These are phyloP conservation scores for Podila epigama DNA, from an alignment of 192 early-diverging fungal species.

Conservation along the genomic window DNA sequence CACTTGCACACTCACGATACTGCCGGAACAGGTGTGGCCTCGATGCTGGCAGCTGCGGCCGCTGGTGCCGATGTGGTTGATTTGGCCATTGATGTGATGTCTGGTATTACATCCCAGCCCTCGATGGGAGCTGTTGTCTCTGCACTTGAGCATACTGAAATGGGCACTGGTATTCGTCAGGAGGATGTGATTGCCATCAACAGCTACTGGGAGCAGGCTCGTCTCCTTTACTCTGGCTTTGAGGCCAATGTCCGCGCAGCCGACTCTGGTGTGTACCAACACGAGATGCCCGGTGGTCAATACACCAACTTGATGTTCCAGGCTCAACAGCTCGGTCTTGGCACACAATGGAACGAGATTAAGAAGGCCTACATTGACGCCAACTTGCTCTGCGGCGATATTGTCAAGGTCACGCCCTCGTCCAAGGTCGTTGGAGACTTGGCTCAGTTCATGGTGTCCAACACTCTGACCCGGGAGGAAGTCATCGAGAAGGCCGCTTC, in stretches of 20 bases:
- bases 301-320: slow-evolving; percentile 99
- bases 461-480: slow-evolving; percentile 77
- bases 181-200: slow-evolving; percentile 86
- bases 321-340: slow-evolving; percentile 91
- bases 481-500: slow-evolving; percentile 77
- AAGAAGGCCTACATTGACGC: slow-evolving; percentile 91
- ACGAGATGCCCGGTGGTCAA: slow-evolving; percentile 98
- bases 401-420: slow-evolving; percentile 98
- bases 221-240: slow-evolving; percentile 96
- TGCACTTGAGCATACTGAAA: slow-evolving; percentile 78
- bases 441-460: slow-evolving; percentile 97
- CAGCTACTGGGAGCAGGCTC: slow-evolving; percentile 96
- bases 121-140: slow-evolving; percentile 95
- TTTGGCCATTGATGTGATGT: slow-evolving; percentile 92
- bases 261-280: slow-evolving; percentile 92
- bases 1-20: slow-evolving; percentile 98
- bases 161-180: slow-evolving; percentile 86
- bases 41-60: slow-evolving; percentile 90
- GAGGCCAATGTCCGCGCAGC: slow-evolving; percentile 89
- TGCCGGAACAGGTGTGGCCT: slow-evolving; percentile 95
- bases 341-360: slow-evolving; percentile 93
- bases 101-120: slow-evolving; percentile 95
- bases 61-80: slow-evolving; percentile 96
- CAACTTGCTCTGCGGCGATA: slow-evolving; percentile 92
- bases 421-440: slow-evolving; percentile 98